Conservation (phyloP, 2,329 filamentous ascomycete species). For the Aspergillus sojae region DNA sequence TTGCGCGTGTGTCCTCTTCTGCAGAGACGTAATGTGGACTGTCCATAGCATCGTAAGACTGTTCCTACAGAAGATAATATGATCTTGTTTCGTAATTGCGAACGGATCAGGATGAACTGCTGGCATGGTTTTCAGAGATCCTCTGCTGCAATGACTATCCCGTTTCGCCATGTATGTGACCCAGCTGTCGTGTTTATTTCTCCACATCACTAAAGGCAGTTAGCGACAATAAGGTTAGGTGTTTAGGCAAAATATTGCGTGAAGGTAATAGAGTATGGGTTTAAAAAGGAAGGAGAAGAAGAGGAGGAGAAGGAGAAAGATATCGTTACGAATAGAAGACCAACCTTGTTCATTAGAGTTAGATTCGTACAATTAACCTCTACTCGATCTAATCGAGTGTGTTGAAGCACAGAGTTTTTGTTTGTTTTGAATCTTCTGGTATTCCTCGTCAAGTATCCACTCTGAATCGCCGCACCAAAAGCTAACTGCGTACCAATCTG, state of each 20-base stretch:
- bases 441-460: neutral
- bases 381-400: too few relatives aligned
- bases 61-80: neutral
- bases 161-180: neutral
- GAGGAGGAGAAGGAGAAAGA: neutral
- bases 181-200: neutral
- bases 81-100: neutral
- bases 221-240: neutral
- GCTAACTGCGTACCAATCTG: neutral
- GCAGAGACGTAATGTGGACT: neutral
- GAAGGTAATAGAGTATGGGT: too few relatives aligned
- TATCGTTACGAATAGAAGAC: neutral
- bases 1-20: too few relatives aligned
- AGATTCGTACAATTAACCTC: too few relatives aligned
- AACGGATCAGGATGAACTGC: neutral
- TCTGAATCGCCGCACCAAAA: neutral
- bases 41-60: neutral
- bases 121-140: neutral
- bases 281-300: too few relatives aligned
- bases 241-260: too few relatives aligned
- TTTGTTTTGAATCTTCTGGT: too few relatives aligned
- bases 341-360: neutral
- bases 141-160: neutral
- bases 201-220: neutral
- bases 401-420: too few relatives aligned